phyloP scores from a whole-genome alignment of 73 alveolate genomes.

The Blepharisma stoltei region DNA sequence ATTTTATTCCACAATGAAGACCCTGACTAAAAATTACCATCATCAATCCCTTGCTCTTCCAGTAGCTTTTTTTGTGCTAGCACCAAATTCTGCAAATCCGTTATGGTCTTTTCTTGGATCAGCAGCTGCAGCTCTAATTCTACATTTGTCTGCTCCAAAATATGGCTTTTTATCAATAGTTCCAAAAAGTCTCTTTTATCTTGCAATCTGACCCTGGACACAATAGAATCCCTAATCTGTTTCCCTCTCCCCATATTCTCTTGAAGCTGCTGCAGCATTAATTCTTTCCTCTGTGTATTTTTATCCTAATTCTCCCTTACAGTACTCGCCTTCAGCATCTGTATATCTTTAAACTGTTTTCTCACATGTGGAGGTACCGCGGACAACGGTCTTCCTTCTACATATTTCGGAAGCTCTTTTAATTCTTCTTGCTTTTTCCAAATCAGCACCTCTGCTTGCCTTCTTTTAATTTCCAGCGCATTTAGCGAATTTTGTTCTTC shows the following conservation, averaged over 20 bases:
- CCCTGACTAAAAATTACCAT: neutral
- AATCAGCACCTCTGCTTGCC: slow-evolving; percentile 67
- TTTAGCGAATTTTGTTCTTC: slow-evolving; percentile 81
- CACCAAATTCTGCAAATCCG: slow-evolving; percentile 41
- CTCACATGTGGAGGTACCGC: slow-evolving; percentile 46
- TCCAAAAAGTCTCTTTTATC: slow-evolving; percentile 72
- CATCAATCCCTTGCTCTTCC: slow-evolving; percentile 17
- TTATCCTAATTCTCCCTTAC: slow-evolving; percentile 69
- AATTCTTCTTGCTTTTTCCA: slow-evolving; percentile 48
- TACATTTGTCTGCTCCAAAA: slow-evolving; percentile 67
- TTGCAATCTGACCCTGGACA: slow-evolving; percentile 45
- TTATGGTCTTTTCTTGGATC: slow-evolving; percentile 72
- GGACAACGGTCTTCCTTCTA: slow-evolving; percentile 18
- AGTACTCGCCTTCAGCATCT: slow-evolving; percentile 65
- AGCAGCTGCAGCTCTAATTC: slow-evolving; percentile 66
- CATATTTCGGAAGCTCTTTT: neutral
- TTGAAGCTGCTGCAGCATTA: slow-evolving; percentile 58
- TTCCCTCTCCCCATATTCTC: slow-evolving; percentile 64
- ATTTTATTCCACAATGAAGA: neutral
- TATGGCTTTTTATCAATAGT: slow-evolving; percentile 65
- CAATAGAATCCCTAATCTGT: slow-evolving; percentile 56
- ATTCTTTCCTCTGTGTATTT: slow-evolving; percentile 61
- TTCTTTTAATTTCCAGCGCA: slow-evolving; percentile 69
- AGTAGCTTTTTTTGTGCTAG: slow-evolving; percentile 40
- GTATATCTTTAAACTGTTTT: slow-evolving; percentile 44